phyloP scores from a whole-genome alignment of 2,329 filamentous ascomycete species.

The Botrytis cinerea region DNA sequence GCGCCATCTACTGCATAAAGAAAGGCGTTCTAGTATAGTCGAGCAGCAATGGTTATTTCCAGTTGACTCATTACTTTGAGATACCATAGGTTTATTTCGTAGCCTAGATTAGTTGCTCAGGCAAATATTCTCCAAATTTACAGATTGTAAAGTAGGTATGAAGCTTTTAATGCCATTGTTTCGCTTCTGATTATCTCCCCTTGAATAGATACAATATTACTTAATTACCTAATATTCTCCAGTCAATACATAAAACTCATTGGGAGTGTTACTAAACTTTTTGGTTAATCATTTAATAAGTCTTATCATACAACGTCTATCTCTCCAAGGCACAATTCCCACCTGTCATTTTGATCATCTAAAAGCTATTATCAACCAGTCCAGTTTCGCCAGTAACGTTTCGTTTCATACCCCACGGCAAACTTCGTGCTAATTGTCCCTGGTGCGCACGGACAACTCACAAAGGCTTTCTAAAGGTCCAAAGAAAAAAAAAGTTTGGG shows the following conservation, averaged over 20 bases:
- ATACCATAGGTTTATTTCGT: conserved; percentile 22
- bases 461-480: conserved; percentile 6
- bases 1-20: conserved; percentile 30
- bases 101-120: conserved; percentile 6
- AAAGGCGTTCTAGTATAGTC: conserved; percentile 27
- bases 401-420: not conserved
- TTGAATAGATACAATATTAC: not conserved
- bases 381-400: not conserved
- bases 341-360: not conserved
- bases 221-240: not conserved
- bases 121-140: not conserved
- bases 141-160: conserved; percentile 1
- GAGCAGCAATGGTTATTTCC: conserved; percentile 18
- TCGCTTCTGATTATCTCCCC: not conserved
- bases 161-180: not conserved
- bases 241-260: not conserved
- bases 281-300: not conserved
- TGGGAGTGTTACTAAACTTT: not conserved
- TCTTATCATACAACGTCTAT: not conserved
- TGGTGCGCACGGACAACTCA: conserved; percentile 18
- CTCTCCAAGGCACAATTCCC: not conserved
- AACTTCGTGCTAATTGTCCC: conserved; percentile 2
- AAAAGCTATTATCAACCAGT: not conserved
- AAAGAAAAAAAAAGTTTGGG: conserved; percentile 22
- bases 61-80: conserved; percentile 12